Conservation (phyloP, 2,329 filamentous ascomycete genomes). For the Periglandula ipomoeae region DNA sequence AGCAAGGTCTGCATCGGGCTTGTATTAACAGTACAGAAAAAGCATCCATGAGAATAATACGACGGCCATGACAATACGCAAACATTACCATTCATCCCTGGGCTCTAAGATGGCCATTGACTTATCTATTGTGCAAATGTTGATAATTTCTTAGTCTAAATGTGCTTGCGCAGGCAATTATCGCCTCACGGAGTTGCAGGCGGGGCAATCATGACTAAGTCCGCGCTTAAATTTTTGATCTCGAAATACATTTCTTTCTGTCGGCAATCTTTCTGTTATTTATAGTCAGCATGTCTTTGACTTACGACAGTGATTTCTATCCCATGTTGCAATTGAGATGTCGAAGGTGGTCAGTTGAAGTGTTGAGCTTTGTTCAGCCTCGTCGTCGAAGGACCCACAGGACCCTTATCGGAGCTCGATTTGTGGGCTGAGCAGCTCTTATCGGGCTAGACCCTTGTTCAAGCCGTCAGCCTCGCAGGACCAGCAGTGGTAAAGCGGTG, state of each 20-base stretch:
- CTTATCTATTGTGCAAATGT: too few species aligned
- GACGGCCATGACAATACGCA: slow-evolving; percentile 1
- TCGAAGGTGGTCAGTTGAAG: too few species aligned
- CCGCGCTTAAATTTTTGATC: too few species aligned
- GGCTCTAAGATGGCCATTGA: background rate
- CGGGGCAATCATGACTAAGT: too few species aligned
- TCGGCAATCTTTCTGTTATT: too few species aligned
- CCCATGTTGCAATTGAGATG: too few species aligned
- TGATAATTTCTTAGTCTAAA: too few species aligned
- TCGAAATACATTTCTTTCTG: too few species aligned
- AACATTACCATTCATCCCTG: background rate
- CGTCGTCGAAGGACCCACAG: background rate
- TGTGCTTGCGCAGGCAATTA: background rate
- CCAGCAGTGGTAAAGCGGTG: background rate
- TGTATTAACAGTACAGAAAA: slow-evolving; percentile 6
- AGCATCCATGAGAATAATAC: slow-evolving; percentile 4
- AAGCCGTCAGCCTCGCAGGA: slow-evolving; percentile 9
- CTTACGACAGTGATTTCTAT: too few species aligned
- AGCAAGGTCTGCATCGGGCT: background rate
- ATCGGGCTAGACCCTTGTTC: slow-evolving; percentile 1
- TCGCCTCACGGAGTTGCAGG: too few species aligned
- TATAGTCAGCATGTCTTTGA: too few species aligned
- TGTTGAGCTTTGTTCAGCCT: too few species aligned
- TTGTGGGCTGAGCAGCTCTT: slow-evolving; percentile 2
- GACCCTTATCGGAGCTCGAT: slow-evolving; percentile 7